Evolutionary conservation across 352 stramenopile genomes (phyloP).

Genomic region (Blastocystis sp.): DNA sequence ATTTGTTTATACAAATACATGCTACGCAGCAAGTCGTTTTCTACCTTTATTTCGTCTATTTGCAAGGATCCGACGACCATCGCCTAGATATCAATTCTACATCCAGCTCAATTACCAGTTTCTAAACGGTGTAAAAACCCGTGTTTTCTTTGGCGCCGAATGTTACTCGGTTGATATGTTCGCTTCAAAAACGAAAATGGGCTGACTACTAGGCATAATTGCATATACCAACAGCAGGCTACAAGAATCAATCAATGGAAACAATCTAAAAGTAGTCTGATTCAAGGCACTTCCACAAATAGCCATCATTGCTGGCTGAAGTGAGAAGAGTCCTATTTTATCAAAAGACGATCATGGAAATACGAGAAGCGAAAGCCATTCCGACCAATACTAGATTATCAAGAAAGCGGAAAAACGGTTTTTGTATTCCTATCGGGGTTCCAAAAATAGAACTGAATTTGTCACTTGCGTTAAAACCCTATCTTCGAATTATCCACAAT

Average conservation of each 20-base stretch:
- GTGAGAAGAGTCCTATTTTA: background rate
- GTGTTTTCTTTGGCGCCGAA: conserved; percentile 42
- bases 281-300: conserved; percentile 9
- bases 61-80: background rate
- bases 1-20: background rate
- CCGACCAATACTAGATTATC: background rate
- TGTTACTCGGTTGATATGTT: conserved; percentile 31
- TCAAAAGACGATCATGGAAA: background rate
- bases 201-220: background rate
- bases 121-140: conserved; percentile 31
- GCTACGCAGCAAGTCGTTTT: conserved; percentile 48
- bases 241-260: background rate
- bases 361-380: conserved; percentile 42
- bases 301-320: background rate
- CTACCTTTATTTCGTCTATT: conserved; percentile 30
- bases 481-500: background rate
- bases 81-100: background rate
- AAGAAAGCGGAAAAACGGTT: background rate
- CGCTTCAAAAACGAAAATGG: conserved; percentile 51
- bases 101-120: background rate
- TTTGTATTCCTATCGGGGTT: background rate
- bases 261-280: background rate
- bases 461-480: background rate
- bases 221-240: background rate
- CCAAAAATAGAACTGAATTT: background rate